Percentiles rank a stretch among this genome's conserved stretches.
Evolutionary conservation across 2,329 filamentous ascomycete species (phyloP).

Genomic region (Oidium heveae): DNA sequence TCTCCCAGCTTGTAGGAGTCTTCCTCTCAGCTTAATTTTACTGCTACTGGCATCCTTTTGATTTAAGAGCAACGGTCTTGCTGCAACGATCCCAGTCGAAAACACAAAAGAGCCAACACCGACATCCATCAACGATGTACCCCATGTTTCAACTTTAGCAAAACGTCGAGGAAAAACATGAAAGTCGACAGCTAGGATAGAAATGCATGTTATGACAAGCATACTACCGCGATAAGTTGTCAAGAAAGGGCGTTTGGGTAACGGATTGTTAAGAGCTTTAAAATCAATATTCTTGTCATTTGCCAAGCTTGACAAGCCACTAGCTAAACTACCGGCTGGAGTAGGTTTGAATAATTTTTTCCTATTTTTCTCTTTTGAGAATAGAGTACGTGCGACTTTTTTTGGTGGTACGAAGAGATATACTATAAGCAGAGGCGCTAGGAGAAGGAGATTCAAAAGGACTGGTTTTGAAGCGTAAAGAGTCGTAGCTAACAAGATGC

Average conservation of each 20-base stretch:
- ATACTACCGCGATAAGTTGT: slow-evolving; percentile 79
- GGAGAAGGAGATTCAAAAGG: slow-evolving; percentile 47
- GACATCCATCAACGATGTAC: slow-evolving; percentile 95
- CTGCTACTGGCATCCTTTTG: slow-evolving; percentile 21
- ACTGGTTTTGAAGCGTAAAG: slow-evolving; percentile 54
- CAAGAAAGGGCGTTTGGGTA: slow-evolving; percentile 76
- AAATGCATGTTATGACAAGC: slow-evolving; percentile 71
- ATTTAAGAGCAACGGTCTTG: slow-evolving; percentile 48
- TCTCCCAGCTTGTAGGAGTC: slow-evolving; percentile 41
- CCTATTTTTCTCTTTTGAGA: too few relatives aligned
- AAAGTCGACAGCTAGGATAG: slow-evolving; percentile 95
- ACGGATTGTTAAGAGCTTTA: slow-evolving; percentile 19
- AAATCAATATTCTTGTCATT: slow-evolving; percentile 18
- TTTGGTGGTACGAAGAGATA: slow-evolving; percentile 19
- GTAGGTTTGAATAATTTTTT: too few relatives aligned
- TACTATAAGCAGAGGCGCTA: slow-evolving; percentile 40
- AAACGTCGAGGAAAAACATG: slow-evolving; percentile 78
- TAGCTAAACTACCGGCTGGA: too few relatives aligned
- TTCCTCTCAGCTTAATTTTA: slow-evolving; percentile 7
- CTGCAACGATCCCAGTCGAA: slow-evolving; percentile 73
- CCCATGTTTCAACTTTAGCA: slow-evolving; percentile 98
- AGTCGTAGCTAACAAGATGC: slow-evolving; percentile 63
- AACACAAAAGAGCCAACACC: slow-evolving; percentile 97
- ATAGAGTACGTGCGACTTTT: too few relatives aligned
- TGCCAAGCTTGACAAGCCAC: not conserved